A percentile compares a stretch with the other conserved stretches of the same genome.
These are phyloP conservation scores for Mitragyna speciosa DNA, from an alignment of 257 asterid species.

Conservation along the genomic window DNA sequence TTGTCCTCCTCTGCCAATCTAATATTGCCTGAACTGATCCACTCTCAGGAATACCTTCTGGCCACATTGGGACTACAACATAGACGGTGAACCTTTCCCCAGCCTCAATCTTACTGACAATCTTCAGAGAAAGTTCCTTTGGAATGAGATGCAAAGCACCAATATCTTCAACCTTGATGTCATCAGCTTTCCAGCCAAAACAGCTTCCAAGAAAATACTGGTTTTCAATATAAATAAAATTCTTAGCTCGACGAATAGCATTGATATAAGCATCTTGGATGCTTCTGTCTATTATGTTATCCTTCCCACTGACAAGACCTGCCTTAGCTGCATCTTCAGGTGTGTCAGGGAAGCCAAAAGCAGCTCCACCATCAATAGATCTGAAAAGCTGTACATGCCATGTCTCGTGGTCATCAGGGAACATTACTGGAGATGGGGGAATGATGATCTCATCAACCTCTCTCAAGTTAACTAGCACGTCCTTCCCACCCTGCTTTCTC, in stretches of 20 bases:
- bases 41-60: constrained; percentile 87
- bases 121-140: constrained; percentile 74
- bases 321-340: constrained; percentile 75
- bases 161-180: constrained; percentile 58
- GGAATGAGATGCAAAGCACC: constrained; percentile 81
- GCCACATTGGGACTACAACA: constrained; percentile 86
- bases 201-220: constrained; percentile 81
- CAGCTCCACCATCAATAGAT: constrained; percentile 93
- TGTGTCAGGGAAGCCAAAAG: constrained; percentile 77
- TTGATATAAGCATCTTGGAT: constrained; percentile 84
- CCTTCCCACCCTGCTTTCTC: constrained; percentile 83
- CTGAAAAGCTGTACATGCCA: constrained; percentile 87
- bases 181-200: constrained; percentile 62
- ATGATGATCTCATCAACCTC: constrained; percentile 58
- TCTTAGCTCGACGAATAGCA: constrained; percentile 85
- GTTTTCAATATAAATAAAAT: constrained; percentile 73
- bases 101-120: constrained; percentile 74
- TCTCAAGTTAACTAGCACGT: constrained; percentile 54
- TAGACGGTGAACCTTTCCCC: constrained; percentile 79
- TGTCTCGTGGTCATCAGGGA: constrained; percentile 64
- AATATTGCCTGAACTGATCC: constrained; percentile 86
- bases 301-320: constrained; percentile 82
- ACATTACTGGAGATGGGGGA: constrained; percentile 75
- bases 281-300: constrained; percentile 74
- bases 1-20: constrained; percentile 81